A percentile compares a stretch with the other conserved stretches of the same genome.
These are phyloP conservation scores for Tillandsia leiboldiana DNA, from an alignment of 176 grass and related monocot species.

Conservation along the genomic window DNA sequence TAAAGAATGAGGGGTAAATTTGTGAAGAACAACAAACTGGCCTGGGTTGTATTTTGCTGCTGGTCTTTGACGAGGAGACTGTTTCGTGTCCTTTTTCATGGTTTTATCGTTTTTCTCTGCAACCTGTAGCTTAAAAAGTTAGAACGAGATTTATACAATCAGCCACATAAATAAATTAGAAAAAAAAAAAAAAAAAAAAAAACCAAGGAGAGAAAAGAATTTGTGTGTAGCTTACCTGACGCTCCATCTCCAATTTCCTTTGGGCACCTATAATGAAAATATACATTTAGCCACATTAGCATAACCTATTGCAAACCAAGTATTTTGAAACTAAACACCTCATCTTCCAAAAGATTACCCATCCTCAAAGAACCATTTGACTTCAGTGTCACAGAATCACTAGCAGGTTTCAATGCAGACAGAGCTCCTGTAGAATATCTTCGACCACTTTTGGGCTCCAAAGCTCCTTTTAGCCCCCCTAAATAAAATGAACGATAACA, in stretches of 20 bases:
- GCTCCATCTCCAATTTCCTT: constrained; percentile 83
- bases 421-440: constrained; percentile 27
- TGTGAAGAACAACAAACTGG: constrained; percentile 20
- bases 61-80: constrained; percentile 37
- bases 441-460: constrained; percentile 22
- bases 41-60: constrained; percentile 64
- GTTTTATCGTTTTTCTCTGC: constrained; percentile 44
- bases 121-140: constrained; percentile 13
- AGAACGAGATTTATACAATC: not conserved
- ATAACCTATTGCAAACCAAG: not conserved
- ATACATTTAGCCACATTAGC: not conserved
- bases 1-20: not conserved
- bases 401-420: constrained; percentile 17
- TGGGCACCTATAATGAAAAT: constrained; percentile 49
- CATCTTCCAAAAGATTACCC: constrained; percentile 14
- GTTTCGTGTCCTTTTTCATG: constrained; percentile 44
- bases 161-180: not conserved
- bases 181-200: not conserved
- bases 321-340: constrained; percentile 8
- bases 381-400: constrained; percentile 24
- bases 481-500: constrained; percentile 4
- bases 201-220: not conserved
- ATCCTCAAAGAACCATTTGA: constrained; percentile 21
- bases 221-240: constrained; percentile 25
- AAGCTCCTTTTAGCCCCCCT: constrained; percentile 5